Percentiles rank a stretch among this genome's conserved stretches.
These are phyloP conservation scores for Phylloporus sp. DNA, from an alignment of 768 basidiomycete species.

Conservation along the genomic window DNA sequence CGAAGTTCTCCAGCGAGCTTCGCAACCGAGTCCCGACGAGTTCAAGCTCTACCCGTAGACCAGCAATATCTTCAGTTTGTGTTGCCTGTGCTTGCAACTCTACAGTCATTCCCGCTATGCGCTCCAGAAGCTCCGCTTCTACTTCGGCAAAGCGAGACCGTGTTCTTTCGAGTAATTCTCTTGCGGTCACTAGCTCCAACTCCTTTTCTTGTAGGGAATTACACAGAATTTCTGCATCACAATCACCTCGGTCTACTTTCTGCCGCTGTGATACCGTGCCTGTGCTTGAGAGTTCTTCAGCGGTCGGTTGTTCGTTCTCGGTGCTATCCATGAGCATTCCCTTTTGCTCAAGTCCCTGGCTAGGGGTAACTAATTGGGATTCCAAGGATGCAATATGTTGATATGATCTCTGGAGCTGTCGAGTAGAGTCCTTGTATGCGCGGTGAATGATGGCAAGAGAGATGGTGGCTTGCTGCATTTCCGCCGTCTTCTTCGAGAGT, in stretches of 20 bases:
- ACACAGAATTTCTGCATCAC: constrained; percentile 35
- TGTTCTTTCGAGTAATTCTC: constrained; percentile 30
- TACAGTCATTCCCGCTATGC: constrained; percentile 18
- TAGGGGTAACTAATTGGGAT: constrained; percentile 11
- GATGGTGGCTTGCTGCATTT: constrained; percentile 18
- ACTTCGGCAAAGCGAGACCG: constrained; percentile 32
- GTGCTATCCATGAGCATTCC: not conserved
- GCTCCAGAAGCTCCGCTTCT: constrained; percentile 31
- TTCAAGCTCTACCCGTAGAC: constrained; percentile 24
- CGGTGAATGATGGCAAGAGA: constrained; percentile 22
- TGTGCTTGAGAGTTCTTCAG: not conserved
- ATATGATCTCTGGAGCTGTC: constrained; percentile 10
- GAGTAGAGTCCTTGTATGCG: constrained; percentile 13
- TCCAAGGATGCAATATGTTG: constrained; percentile 11
- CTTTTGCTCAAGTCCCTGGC: constrained; percentile 15
- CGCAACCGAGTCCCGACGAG: constrained; percentile 20
- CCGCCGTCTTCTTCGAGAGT: constrained; percentile 1
- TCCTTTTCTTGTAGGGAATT: constrained; percentile 33
- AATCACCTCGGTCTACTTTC: not conserved
- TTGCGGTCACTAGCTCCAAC: constrained; percentile 33
- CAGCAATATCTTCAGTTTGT: constrained; percentile 16
- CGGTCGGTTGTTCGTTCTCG: constrained; percentile 8
- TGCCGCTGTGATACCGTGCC: not conserved
- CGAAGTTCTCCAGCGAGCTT: constrained; percentile 20
- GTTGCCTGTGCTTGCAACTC: constrained; percentile 8